Conservation (phyloP, 2,329 filamentous ascomycete species). For the Pseudocercospora fijiensis region DNA sequence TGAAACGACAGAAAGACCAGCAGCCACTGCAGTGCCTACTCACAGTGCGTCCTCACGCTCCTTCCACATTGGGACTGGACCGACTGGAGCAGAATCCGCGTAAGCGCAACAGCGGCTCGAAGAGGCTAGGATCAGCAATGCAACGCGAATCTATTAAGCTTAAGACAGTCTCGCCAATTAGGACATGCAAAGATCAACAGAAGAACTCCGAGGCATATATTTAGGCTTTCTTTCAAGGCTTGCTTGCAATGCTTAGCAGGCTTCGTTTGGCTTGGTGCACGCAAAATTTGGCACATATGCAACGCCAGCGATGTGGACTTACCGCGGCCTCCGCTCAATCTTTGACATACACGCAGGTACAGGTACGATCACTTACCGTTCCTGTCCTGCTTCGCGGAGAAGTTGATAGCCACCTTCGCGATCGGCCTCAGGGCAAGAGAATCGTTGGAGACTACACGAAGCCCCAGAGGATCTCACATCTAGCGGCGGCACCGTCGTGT, state of each 20-base stretch:
- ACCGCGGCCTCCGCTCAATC: not conserved
- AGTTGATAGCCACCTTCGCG: not conserved
- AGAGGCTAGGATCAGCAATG: not conserved
- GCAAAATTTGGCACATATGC: not conserved
- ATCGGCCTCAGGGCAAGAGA: slow-evolving; percentile 1
- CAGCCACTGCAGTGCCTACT: not conserved
- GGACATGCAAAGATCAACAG: not conserved
- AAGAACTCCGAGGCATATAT: not conserved
- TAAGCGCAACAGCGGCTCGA: not conserved
- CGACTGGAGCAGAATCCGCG: not conserved
- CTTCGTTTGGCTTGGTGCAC: not conserved
- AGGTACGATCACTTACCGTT: not conserved
- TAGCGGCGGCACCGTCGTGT: slow-evolving; percentile 7
- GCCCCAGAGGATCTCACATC: not conserved
- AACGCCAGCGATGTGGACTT: not conserved
- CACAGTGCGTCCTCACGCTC: not conserved
- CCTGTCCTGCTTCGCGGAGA: not conserved
- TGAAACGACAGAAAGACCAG: not conserved
- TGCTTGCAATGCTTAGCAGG: not conserved
- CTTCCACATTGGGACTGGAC: not conserved
- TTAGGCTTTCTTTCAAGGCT: not conserved
- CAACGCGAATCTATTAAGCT: not conserved
- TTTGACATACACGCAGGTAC: not conserved
- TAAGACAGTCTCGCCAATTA: not conserved
- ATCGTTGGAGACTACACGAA: not conserved